These are phyloP conservation scores for Rhodosporidiobolus odoratus DNA, from an alignment of 768 basidiomycete genomes.

Conservation along the genomic window DNA sequence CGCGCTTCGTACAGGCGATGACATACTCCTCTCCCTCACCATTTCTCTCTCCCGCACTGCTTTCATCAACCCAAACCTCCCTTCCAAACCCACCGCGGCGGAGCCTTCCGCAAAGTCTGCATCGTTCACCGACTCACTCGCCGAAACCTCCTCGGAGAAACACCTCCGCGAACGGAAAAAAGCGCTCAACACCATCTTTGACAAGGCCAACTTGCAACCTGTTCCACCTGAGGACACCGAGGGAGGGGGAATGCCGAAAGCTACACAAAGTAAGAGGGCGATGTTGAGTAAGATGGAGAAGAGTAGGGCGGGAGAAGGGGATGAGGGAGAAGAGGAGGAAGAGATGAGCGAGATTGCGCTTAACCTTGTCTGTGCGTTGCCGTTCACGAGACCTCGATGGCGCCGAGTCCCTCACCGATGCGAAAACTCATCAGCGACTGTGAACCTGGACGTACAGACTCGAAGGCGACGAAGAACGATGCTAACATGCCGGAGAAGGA, in stretches of 20 bases:
- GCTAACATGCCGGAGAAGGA: slow-evolving; percentile 71
- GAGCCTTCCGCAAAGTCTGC: background rate
- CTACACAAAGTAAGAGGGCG: slow-evolving; percentile 43
- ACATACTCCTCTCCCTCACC: slow-evolving; percentile 69
- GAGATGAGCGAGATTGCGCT: slow-evolving; percentile 75
- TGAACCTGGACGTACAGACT: slow-evolving; percentile 7
- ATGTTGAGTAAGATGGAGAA: slow-evolving; percentile 48
- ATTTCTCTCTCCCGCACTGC: slow-evolving; percentile 65
- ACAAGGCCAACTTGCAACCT: slow-evolving; percentile 66
- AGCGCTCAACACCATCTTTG: slow-evolving; percentile 67
- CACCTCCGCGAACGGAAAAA: slow-evolving; percentile 72
- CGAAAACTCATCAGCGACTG: background rate
- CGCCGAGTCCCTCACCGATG: no score
- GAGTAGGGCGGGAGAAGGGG: slow-evolving; percentile 55
- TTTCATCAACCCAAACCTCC: slow-evolving; percentile 51
- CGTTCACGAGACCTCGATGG: background rate
- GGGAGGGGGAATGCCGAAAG: slow-evolving; percentile 45
- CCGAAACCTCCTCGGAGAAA: slow-evolving; percentile 73
- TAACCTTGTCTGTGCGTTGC: slow-evolving; percentile 67
- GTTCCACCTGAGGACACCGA: slow-evolving; percentile 42
- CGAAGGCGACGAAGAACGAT: slow-evolving; percentile 79
- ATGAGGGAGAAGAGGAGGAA: slow-evolving; percentile 65
- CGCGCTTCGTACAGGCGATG: slow-evolving; percentile 56
- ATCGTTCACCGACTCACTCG: slow-evolving; percentile 63
- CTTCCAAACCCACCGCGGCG: background rate